Conservation (phyloP, 23 red algal genomes). For the Gracilaria vermiculophylla region DNA sequence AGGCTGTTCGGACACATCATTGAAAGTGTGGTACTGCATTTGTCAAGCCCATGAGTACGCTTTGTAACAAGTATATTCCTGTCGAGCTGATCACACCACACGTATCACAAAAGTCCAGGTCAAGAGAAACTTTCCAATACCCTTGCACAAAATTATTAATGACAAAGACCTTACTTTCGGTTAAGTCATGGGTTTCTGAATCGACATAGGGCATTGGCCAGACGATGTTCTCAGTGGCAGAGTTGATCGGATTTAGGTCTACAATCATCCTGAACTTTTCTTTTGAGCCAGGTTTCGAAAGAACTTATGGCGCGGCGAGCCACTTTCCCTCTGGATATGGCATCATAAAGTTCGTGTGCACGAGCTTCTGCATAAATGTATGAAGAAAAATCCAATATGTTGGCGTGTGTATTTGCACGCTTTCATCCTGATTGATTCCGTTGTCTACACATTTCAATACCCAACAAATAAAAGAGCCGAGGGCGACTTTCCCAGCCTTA, state of each 20-base stretch:
- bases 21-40: slow-evolving; percentile 43
- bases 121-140: slow-evolving; percentile 17
- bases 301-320: slow-evolving; percentile 19
- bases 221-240: not conserved
- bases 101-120: too few relatives aligned
- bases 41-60: not conserved
- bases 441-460: not conserved
- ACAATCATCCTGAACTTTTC: slow-evolving; percentile 6
- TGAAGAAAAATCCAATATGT: slow-evolving; percentile 1
- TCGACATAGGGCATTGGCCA: slow-evolving; percentile 53
- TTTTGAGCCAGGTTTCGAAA: slow-evolving; percentile 10
- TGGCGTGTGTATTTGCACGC: slow-evolving; percentile 21
- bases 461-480: not conserved
- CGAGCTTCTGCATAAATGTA: slow-evolving; percentile 14
- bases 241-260: slow-evolving; percentile 14
- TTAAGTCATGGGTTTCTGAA: slow-evolving; percentile 21
- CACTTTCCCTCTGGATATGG: slow-evolving; percentile 8
- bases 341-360: slow-evolving; percentile 11
- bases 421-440: slow-evolving; percentile 20
- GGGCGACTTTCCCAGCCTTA: slow-evolving; percentile 16
- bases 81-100: too few relatives aligned
- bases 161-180: slow-evolving; percentile 10
- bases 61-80: too few relatives aligned
- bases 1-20: slow-evolving; percentile 7
- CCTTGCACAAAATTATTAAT: slow-evolving; percentile 17